Base-by-base conservation (phyloP, 1,139 yeast genomes). In the Kluyveromyces sp. region DNA sequence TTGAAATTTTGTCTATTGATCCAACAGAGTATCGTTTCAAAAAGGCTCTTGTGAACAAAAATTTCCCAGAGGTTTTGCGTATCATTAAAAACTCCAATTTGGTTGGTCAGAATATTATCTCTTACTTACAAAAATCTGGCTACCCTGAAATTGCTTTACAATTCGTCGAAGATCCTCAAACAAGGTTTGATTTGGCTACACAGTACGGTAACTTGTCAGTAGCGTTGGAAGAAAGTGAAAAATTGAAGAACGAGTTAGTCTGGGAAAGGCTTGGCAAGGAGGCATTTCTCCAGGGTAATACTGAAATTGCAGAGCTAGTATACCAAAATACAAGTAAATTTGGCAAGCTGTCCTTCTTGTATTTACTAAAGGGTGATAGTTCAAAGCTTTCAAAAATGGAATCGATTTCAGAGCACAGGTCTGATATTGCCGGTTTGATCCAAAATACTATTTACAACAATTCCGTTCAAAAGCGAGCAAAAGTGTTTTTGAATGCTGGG, bases 11-110 rank as follows among this genome's bases (percentile, higher is more conserved):
- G 46, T 67, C 73, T 39, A 87, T 94, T 54, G 98, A 94, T 61
- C 96, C 98, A 39, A 89, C 97, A 28, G 99, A 94, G 68, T 94
- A 85, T 70, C 77, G 97, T 58, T 94, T 94, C 75, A 94, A 94
- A 71, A 83, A 82, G 59, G 95, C 98, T 4, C 73, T 94, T 55
- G 85, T 89, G 36, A 86, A 83, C 69, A 83, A 81, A 64, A 88
- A 92, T 65, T 92, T 87, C 68, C 80, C 80, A 52, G 98, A 94
- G 67, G 97, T 94, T 19, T 74, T 92, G 54, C 79, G 96, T 56
- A 79, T 94, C 54, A 92, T 94, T 64, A 82, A 80, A 58, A 80
- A 76, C 49, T 89, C 97, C 22, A 88, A 86, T 60, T 75, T 94
- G 60, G 98, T 94, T 45, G 99, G 99, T 52, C 96, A 94, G 69